phyloP scores from a whole-genome alignment of 2,329 filamentous ascomycete genomes.

The Akanthomyces uredinophilus region DNA sequence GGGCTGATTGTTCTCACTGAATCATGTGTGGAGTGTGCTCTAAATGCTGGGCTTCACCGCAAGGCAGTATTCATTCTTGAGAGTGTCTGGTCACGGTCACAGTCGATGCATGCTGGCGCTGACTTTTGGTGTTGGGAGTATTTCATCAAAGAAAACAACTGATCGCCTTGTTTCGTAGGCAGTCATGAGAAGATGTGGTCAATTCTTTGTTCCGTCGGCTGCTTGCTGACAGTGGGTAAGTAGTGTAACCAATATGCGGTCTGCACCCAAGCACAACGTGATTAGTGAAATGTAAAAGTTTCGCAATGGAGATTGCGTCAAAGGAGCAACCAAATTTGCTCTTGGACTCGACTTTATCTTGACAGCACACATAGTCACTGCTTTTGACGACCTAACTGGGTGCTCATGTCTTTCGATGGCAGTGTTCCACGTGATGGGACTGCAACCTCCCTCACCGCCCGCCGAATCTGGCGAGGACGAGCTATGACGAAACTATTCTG shows the following conservation, averaged over 20 bases:
- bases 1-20: not conserved
- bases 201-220: not conserved
- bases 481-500: conserved; percentile 8
- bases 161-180: not conserved
- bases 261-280: not conserved
- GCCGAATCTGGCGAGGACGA: not conserved
- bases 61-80: not conserved
- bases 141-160: not conserved
- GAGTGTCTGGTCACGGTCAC: not conserved
- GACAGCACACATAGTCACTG: too few species aligned
- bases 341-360: too few species aligned
- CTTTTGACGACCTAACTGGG: too few species aligned
- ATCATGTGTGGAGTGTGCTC: not conserved
- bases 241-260: not conserved
- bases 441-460: conserved; percentile 3
- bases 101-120: not conserved
- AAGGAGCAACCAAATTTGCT: too few species aligned
- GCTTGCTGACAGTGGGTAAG: not conserved
- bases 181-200: not conserved
- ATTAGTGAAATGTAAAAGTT: too few species aligned
- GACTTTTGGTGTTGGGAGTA: too few species aligned
- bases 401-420: too few species aligned
- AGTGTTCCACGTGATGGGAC: not conserved
- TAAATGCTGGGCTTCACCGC: not conserved
- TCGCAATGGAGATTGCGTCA: too few species aligned